Evolutionary conservation across 164 flowering plant species (phyloP), one percentile per base, ranked within the genome.

Genomic region (Malania oleifera): DNA sequence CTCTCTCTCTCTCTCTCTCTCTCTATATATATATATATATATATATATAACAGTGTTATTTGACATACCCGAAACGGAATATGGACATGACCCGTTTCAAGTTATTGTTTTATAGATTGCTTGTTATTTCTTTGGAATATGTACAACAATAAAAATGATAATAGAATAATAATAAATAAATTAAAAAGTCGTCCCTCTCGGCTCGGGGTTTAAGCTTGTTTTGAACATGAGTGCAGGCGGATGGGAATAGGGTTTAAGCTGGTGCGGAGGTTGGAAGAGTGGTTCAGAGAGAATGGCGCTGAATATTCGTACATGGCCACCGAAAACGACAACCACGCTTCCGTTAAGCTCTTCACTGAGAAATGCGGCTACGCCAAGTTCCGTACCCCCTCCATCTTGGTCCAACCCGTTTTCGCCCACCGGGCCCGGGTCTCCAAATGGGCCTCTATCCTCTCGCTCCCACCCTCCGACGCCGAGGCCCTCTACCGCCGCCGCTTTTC

Each of bases 301-400:
- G 97, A 95, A 46, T 95, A 95, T 62, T 75, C 96, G 0, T 95
- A 95, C 76, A 76, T 91, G 62, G 99, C 97, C 0, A 95, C 99
- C 0, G 99, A 91, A 58, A 77, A 71, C 59, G 96, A 86, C 80
- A 91, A 95, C 70, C 53, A 68, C 20, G 83, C 97, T 0, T 93
- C 99, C 0, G 71, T 95, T 4, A 75, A 73, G 14, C 91, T 95
- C 37, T 95, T 95, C 81, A 85, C 86, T 29, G 63, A 66, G 24
- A 83, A 86, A 68, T 83, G 89, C 57, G 91, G 89, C 15, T 95
- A 95, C 73, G 60, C 83, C 45, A 83, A 82, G 67, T 91, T 95
- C 73, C 93, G 99, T 1, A 85, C 88, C 5, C 93, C 96, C 0
- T 76, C 91, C 1, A 76, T 95, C 31, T 66, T 95, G 8, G 99